A percentile compares a stretch with the other conserved stretches of the same genome.
These are phyloP conservation scores for Talaromyces sp. DNA, from an alignment of 2,329 filamentous ascomycete species.

Conservation along the genomic window DNA sequence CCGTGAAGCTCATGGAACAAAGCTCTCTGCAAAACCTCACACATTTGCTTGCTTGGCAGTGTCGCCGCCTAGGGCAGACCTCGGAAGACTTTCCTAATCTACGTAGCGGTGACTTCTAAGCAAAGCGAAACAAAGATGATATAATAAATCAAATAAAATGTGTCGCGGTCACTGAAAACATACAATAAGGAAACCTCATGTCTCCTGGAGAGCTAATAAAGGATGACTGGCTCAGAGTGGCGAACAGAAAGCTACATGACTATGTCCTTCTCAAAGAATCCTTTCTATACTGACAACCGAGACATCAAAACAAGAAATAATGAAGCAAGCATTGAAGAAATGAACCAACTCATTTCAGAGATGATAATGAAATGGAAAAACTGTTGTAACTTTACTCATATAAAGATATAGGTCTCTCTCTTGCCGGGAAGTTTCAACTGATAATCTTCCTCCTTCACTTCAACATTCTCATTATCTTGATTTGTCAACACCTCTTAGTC, in stretches of 20 bases:
- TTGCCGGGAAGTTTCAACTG: neutral
- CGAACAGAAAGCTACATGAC: neutral
- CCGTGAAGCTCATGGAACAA: slow-evolving; percentile 6
- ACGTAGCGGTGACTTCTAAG: neutral
- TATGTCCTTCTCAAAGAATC: neutral
- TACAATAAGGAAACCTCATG: neutral
- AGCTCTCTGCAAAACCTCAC: slow-evolving; percentile 7
- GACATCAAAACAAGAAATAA: neutral
- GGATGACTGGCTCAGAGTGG: neutral
- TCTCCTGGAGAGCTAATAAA: neutral
- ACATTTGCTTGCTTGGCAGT: slow-evolving; percentile 2
- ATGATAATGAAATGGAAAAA: neutral
- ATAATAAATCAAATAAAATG: neutral
- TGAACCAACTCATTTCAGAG: neutral
- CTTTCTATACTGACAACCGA: neutral
- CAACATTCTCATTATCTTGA: neutral
- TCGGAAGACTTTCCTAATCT: neutral
- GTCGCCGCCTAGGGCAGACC: neutral
- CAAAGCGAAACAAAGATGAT: neutral
- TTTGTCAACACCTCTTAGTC: neutral
- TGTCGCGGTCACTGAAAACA: neutral
- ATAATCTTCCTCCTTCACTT: neutral
- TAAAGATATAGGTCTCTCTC: neutral
- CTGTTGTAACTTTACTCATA: neutral
- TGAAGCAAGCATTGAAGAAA: neutral